Evolutionary conservation across 2,329 filamentous ascomycete species (phyloP), one percentile per base, ranked within the genome.

Genomic region (Colletotrichum sp.): DNA sequence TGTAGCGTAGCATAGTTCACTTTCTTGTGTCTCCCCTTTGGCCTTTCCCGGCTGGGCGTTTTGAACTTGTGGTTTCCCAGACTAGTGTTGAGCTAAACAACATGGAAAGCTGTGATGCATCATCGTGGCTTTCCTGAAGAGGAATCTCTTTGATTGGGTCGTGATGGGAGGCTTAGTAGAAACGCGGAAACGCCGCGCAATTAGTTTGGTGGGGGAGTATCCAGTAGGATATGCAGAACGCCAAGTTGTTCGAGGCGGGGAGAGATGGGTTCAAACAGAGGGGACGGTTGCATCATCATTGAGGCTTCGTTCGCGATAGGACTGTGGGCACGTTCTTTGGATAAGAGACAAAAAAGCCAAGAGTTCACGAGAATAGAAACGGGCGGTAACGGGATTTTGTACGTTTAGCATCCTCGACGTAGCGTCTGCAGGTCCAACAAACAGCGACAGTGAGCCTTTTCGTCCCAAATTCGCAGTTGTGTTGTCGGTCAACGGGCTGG

Each of bases 341-440:
- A 66, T 25, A 61, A 19, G 63, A 49, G 61, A 49, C 27, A 12
- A 25, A 25, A 63, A 69, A 66, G 49, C 70, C 64, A 73, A 69
- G 59, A 73, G 6, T 49, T 32, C 27, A 73, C 73, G 39, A 73
- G 55, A 59, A 76, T 73, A 73, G 73, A 57, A 73, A 69, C 44
- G 16, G 62, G 57, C 64, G 57, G 73, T 44, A 9, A 29, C 6
- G 22, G 62, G 63, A 22, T 64, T 73, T 72, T 76, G 55, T 72
- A 36, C 30, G 72, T 68, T 64, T 72, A 13, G 63, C 57, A 64
- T 68, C 1, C 15, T 32, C 34, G 61, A 64, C 15, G 61, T 27
- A 64, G 62, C 34, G 55, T 27, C 59, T 32, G 59, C 59, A 34
- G 30, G 22, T n/a, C 16, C 55, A 44, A 55, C 11, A 22, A 4